phyloP scores from a whole-genome alignment of 163 green algal species.

The Chlamydomonas reinhardtii region DNA sequence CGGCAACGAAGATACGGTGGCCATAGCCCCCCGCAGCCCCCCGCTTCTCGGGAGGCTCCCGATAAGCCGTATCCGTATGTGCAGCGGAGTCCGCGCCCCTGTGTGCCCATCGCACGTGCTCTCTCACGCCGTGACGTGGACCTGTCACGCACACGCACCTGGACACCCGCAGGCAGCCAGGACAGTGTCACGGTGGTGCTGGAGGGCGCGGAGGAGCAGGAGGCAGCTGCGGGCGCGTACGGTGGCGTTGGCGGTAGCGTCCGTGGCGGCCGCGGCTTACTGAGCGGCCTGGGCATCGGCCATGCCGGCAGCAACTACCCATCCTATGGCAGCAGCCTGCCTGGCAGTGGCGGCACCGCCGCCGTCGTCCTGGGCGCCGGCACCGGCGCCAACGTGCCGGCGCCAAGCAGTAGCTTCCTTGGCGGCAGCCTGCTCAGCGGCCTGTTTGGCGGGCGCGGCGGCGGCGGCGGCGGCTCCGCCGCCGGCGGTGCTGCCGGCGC shows the following conservation, averaged over 20 bases:
- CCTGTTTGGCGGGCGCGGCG: conserved; percentile 1
- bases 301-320: conserved; percentile 1
- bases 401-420: neutral
- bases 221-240: too few species aligned
- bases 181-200: conserved; percentile 39
- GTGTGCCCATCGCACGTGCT: too few species aligned
- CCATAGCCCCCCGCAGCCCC: too few species aligned
- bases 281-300: neutral
- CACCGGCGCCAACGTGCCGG: neutral
- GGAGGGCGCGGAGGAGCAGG: conserved; percentile 6
- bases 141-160: too few species aligned
- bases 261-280: neutral
- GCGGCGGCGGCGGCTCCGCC: neutral
- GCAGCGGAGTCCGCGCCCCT: too few species aligned
- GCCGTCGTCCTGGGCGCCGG: neutral
- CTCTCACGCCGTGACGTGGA: too few species aligned
- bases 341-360: neutral
- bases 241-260: neutral
- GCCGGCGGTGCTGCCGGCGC: too few species aligned
- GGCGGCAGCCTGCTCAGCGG: neutral
- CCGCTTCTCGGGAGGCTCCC: too few species aligned
- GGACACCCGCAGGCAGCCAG: conserved; percentile 38
- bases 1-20: too few species aligned
- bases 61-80: too few species aligned
- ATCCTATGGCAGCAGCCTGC: conserved; percentile 28